Conservation (phyloP, 352 stramenopile species). For the Aphanomyces stellatus region DNA sequence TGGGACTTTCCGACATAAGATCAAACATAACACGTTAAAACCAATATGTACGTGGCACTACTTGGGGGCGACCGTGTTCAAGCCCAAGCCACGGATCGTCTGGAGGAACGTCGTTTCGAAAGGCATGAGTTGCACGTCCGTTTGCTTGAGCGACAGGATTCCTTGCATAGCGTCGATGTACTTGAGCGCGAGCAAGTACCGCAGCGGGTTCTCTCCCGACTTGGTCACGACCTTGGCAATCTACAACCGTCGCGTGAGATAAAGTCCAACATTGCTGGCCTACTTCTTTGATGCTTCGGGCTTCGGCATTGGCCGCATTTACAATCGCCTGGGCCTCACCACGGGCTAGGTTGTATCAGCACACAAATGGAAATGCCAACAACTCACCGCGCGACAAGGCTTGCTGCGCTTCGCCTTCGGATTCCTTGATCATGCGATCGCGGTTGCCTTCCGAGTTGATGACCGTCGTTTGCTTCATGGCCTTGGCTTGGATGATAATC, state of each 20-base stretch:
- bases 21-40: background rate
- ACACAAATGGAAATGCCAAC: background rate
- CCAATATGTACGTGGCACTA: background rate
- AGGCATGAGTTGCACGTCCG: slow-evolving; percentile 24
- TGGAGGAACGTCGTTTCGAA: slow-evolving; percentile 27
- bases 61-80: slow-evolving; percentile 24
- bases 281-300: slow-evolving; percentile 22
- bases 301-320: slow-evolving; percentile 28
- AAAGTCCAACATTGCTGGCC: background rate
- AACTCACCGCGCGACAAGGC: slow-evolving; percentile 23
- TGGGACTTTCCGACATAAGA: slow-evolving; percentile 21
- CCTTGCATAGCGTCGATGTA: slow-evolving; percentile 31
- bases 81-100: slow-evolving; percentile 23
- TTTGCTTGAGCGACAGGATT: slow-evolving; percentile 21
- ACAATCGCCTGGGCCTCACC: slow-evolving; percentile 30
- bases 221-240: slow-evolving; percentile 25
- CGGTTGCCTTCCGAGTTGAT: slow-evolving; percentile 32
- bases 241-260: slow-evolving; percentile 17
- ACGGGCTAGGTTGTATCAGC: slow-evolving; percentile 17
- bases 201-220: slow-evolving; percentile 25
- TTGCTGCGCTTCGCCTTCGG: slow-evolving; percentile 27
- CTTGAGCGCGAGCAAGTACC: slow-evolving; percentile 32
- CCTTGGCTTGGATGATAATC: slow-evolving; percentile 31
- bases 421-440: slow-evolving; percentile 30
- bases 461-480: slow-evolving; percentile 29